phyloP scores from a whole-genome alignment of 306 rosid genomes.

The Gastrolobium bilobum region DNA sequence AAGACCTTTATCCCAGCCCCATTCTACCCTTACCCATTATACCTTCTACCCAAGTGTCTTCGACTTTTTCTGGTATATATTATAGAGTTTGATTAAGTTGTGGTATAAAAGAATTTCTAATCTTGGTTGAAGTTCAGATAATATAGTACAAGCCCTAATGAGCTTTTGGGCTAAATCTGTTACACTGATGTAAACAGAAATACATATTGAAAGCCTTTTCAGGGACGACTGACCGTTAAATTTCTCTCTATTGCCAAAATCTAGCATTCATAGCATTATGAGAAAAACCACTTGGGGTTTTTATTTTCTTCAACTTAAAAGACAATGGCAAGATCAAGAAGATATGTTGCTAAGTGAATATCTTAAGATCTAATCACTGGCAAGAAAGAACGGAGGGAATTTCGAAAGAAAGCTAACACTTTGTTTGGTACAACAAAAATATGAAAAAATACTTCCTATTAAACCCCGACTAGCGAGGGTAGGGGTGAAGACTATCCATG shows the following conservation, averaged over 20 bases:
- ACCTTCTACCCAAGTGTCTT: not conserved
- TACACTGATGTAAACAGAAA: not conserved
- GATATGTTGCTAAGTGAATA: not conserved
- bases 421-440: constrained; percentile 2
- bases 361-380: not conserved
- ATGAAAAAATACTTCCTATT: not conserved
- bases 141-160: not conserved
- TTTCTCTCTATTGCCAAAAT: not conserved
- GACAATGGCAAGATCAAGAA: not conserved
- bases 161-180: constrained; percentile 1
- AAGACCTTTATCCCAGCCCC: not conserved
- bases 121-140: not conserved
- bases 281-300: not conserved
- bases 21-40: not conserved
- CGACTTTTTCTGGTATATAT: not conserved
- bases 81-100: not conserved
- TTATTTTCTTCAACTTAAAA: not conserved
- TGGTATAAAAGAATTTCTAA: not conserved
- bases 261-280: not conserved
- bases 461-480: too few species aligned
- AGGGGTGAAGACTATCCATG: too few species aligned
- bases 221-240: not conserved
- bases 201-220: not conserved
- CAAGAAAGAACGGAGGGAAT: not conserved
- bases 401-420: not conserved